phyloP scores from a whole-genome alignment of 345 rosid genomes.

The Eucalyptus guilfoylei region DNA sequence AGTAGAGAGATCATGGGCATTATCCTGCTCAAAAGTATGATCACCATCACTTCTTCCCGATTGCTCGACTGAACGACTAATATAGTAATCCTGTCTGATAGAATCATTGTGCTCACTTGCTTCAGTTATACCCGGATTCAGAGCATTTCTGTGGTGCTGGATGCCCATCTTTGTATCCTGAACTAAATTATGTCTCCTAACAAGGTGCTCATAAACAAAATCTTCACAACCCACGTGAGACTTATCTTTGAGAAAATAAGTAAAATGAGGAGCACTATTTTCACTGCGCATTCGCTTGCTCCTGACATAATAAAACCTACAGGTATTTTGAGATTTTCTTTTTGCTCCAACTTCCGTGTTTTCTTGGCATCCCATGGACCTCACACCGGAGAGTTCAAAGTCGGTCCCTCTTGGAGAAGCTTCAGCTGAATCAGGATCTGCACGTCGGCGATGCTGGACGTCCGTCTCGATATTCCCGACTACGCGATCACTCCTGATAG shows the following conservation, averaged over 20 bases:
- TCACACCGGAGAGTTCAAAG: background rate
- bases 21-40: background rate
- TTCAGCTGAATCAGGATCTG: background rate
- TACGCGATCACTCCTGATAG: background rate
- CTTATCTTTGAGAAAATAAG: background rate
- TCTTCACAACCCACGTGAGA: background rate
- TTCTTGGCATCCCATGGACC: background rate
- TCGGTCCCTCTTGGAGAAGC: background rate
- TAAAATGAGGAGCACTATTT: background rate
- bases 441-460: background rate
- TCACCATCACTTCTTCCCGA: background rate
- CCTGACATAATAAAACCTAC: background rate
- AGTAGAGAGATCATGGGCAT: background rate
- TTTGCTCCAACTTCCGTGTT: background rate
- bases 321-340: background rate
- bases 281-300: background rate
- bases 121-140: background rate
- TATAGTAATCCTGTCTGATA: background rate
- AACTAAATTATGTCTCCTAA: background rate
- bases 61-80: background rate
- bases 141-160: background rate
- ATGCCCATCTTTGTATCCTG: background rate
- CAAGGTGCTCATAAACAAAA: background rate
- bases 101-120: background rate
- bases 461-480: background rate